A percentile compares a stretch with the other conserved stretches of the same genome.
Evolutionary conservation across 2,329 filamentous ascomycete species (phyloP).

Genomic region (Podosphaera xanthii): DNA sequence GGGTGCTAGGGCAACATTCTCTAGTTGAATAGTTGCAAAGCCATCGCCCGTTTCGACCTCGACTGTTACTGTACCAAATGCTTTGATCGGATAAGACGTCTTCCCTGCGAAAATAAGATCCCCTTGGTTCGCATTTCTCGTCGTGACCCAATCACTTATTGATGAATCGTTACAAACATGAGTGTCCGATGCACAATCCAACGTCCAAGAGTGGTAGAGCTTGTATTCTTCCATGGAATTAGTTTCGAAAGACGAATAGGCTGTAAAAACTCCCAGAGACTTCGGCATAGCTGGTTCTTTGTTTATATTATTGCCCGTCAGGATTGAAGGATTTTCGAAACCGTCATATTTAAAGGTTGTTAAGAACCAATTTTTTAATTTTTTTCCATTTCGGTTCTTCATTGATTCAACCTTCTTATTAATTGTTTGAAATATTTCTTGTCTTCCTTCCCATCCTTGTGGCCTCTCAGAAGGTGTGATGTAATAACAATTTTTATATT

Average conservation of each 20-base stretch:
- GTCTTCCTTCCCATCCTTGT: background rate
- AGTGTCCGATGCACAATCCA: background rate
- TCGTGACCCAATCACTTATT: slow-evolving; percentile 1
- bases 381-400: background rate
- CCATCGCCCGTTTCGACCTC: background rate
- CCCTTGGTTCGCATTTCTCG: background rate
- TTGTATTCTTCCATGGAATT: background rate
- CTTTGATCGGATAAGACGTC: background rate
- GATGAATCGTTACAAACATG: background rate
- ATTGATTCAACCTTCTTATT: background rate
- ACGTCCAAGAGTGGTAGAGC: background rate
- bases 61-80: background rate
- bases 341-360: background rate
- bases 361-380: background rate
- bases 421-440: background rate
- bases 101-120: background rate
- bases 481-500: background rate
- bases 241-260: background rate
- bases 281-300: background rate
- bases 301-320: background rate
- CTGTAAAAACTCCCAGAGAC: background rate
- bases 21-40: background rate
- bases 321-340: background rate
- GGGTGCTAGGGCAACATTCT: background rate
- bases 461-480: background rate